Conservation (phyloP, 2,329 filamentous ascomycete genomes). For the Verticillium nubilum region DNA sequence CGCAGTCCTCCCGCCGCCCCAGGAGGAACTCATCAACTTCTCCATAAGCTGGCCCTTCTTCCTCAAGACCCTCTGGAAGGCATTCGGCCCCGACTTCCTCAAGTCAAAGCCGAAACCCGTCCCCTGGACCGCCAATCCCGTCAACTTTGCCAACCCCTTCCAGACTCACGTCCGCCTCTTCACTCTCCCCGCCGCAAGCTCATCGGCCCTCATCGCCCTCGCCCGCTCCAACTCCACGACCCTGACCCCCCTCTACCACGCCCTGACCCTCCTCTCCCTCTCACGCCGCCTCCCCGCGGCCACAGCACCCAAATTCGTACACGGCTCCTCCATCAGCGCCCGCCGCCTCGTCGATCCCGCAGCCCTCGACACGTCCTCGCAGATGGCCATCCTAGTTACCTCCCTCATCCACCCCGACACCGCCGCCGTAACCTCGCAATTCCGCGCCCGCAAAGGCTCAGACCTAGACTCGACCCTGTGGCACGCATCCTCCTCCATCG, state of each 20-base stretch:
- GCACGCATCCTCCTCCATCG: conserved; percentile 30
- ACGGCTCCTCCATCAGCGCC: conserved; percentile 38
- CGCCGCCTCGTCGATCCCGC: conserved; percentile 27
- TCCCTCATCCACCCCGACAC: conserved; percentile 21
- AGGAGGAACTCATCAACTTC: conserved; percentile 36
- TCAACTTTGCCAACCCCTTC: conserved; percentile 29
- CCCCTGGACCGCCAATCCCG: conserved; percentile 31
- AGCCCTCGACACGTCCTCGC: conserved; percentile 20
- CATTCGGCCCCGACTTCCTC: conserved; percentile 33
- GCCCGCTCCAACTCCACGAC: conserved; percentile 37
- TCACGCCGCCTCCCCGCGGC: conserved; percentile 26
- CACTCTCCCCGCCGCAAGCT: conserved; percentile 21
- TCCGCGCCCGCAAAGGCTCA: conserved; percentile 27
- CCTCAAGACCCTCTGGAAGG: conserved; percentile 30
- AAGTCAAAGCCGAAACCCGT: conserved; percentile 13
- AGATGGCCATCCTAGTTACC: conserved; percentile 35
- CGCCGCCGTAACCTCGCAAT: conserved; percentile 33
- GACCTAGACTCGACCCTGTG: conserved; percentile 31
- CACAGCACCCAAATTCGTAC: conserved; percentile 26
- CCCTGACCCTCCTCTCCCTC: conserved; percentile 35
- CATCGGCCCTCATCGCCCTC: conserved; percentile 26
- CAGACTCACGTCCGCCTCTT: conserved; percentile 30
- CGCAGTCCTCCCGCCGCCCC: conserved; percentile 27
- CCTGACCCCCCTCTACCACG: conserved; percentile 44
- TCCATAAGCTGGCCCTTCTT: conserved; percentile 34